A percentile compares a stretch with the other conserved stretches of the same genome.
phyloP scores from a whole-genome alignment of 2,329 filamentous ascomycete genomes.

The Aspergillus sp. region DNA sequence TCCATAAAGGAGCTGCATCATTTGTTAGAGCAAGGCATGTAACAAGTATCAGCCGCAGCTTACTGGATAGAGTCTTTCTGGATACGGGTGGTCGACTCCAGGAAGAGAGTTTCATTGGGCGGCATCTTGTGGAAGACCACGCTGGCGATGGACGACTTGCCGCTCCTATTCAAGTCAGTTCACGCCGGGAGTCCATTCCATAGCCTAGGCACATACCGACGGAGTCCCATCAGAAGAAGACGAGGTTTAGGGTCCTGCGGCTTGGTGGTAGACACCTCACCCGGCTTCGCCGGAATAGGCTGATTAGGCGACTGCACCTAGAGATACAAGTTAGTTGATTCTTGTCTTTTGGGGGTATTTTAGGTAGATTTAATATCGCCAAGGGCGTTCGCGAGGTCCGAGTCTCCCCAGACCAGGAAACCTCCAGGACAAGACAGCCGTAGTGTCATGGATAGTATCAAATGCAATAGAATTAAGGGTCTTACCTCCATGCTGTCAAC shows the following conservation, averaged over 20 bases:
- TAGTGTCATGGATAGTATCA: neutral
- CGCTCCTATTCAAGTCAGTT: slow-evolving; percentile 64
- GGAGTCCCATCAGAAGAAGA: slow-evolving; percentile 89
- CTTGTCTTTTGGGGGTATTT: neutral
- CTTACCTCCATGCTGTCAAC: neutral
- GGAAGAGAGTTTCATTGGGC: slow-evolving; percentile 89
- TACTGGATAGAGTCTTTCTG: slow-evolving; percentile 95
- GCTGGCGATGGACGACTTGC: slow-evolving; percentile 96
- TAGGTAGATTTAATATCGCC: neutral
- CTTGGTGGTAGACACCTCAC: slow-evolving; percentile 37
- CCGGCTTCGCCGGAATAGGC: slow-evolving; percentile 25
- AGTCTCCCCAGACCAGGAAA: neutral
- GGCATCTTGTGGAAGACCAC: slow-evolving; percentile 99
- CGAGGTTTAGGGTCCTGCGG: slow-evolving; percentile 70
- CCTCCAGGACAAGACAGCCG: neutral
- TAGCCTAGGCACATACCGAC: slow-evolving; percentile 61
- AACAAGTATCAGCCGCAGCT: slow-evolving; percentile 37
- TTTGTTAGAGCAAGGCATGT: neutral
- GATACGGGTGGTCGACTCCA: slow-evolving; percentile 91
- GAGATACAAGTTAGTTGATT: slow-evolving; percentile 30
- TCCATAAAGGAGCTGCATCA: slow-evolving; percentile 88
- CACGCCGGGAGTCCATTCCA: neutral
- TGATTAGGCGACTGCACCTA: slow-evolving; percentile 17
- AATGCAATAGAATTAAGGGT: neutral
- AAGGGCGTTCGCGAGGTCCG: neutral